Percentiles rank a stretch among this genome's conserved stretches.
These are phyloP conservation scores for Blastobotrys terrestris DNA, from an alignment of 805 yeast species.

Conservation along the genomic window DNA sequence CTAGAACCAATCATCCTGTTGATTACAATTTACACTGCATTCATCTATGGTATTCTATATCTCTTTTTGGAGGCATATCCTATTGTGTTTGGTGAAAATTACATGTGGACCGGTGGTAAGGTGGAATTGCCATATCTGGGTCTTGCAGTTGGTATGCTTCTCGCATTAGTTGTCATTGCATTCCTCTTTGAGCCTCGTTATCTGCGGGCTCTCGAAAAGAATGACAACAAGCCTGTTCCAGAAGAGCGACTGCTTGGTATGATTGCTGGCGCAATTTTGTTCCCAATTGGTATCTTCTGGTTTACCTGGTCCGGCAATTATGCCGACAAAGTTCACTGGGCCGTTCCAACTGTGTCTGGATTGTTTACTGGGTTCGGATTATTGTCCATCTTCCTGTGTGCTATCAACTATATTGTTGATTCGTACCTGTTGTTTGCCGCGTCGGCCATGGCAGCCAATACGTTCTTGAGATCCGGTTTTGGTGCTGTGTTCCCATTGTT, in stretches of 20 bases:
- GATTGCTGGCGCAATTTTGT: constrained; percentile 62
- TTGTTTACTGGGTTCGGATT: constrained; percentile 62
- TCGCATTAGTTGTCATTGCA: constrained; percentile 51
- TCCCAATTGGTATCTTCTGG: constrained; percentile 81
- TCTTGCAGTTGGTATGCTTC: constrained; percentile 58
- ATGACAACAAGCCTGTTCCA: constrained; percentile 58
- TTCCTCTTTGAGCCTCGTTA: constrained; percentile 50
- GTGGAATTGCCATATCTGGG: constrained; percentile 77
- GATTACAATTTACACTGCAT: constrained; percentile 65
- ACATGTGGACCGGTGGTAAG: constrained; percentile 53
- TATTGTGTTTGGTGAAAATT: constrained; percentile 56
- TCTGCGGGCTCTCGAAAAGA: constrained; percentile 38
- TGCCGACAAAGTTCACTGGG: constrained; percentile 67
- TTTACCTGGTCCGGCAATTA: constrained; percentile 83
- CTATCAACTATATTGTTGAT: constrained; percentile 68
- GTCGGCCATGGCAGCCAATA: constrained; percentile 69
- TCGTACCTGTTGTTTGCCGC: constrained; percentile 67
- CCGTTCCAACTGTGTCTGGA: constrained; percentile 67
- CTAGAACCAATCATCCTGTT: constrained; percentile 69
- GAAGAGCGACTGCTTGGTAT: constrained; percentile 76
- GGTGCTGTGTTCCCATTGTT: constrained; percentile 72
- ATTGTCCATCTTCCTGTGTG: constrained; percentile 59
- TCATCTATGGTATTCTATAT: constrained; percentile 74
- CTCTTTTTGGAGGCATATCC: constrained; percentile 72
- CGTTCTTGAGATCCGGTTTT: constrained; percentile 59